Evolutionary conservation across 2,329 filamentous ascomycete genomes (phyloP), one percentile per base, ranked within the genome.

Genomic region (Zasmidium angulare): DNA sequence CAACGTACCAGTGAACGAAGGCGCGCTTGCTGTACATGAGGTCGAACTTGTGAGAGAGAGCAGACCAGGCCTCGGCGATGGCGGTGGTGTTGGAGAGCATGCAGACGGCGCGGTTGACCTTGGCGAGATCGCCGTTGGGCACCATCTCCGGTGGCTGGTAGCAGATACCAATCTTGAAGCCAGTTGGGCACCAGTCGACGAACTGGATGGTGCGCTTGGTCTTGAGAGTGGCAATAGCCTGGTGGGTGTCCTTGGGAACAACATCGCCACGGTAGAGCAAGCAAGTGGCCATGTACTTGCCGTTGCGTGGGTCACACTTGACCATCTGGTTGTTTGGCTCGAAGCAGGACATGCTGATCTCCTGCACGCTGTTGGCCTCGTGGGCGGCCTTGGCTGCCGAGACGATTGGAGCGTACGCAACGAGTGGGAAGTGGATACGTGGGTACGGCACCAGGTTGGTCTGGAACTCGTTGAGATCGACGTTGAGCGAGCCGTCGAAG

Each of bases 281-380:
- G 80, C 93, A 97, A 72, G 93, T 97, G 67, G 93, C 93, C 93
- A 99, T 99, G 87, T 99, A 99, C 86, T 99, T 99, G 81, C 93
- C 93, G 79, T 96, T 93, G 75, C 93, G 92, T 71, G 93, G 93
- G 78, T 99, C 95, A 77, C 93, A 99, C 86, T 96, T 96, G 78
- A 99, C 93, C 93, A 99, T 99, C 89, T 99, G 93, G 88, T 96
- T 97, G 88, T 97, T 90, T 72, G 93, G 92, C 87, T 99, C 93
- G 83, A 99, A 99, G 89, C 93, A 98, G 68, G 91, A 91, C 88
- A 93, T 96, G 79, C 91, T 96, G 84, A 98, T 97, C 84, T 98
- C 95, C 81, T 92, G 89, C 68, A 98, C 93, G 24, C 91, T 95
- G 88, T 97, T 96, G 84, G 93, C 88, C 85, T 99, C 93, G 84